phyloP scores from a whole-genome alignment of 306 rosid species.

The Fragaria vesca region DNA sequence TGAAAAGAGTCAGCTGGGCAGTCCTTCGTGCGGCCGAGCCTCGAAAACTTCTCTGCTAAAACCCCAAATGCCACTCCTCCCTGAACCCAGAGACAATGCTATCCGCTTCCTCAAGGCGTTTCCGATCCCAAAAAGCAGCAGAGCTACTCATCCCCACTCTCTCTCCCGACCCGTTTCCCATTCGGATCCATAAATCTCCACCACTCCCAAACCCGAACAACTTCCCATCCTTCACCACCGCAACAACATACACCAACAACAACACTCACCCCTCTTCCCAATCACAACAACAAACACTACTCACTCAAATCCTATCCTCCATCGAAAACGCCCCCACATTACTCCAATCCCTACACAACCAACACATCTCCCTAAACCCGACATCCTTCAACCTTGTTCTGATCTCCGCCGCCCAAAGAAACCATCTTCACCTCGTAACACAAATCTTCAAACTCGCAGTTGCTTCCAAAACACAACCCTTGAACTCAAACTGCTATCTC shows the following conservation, averaged over 20 bases:
- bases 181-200: constrained; percentile 10
- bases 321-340: constrained; percentile 39
- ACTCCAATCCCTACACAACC: constrained; percentile 43
- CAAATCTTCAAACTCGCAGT: constrained; percentile 55
- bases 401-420: constrained; percentile 53
- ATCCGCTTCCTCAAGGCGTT: constrained; percentile 1
- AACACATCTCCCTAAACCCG: constrained; percentile 34
- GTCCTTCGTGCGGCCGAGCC: too few relatives aligned
- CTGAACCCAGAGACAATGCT: neutral
- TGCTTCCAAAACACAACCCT: constrained; percentile 26
- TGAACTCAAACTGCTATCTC: constrained; percentile 47
- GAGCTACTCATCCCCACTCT: neutral
- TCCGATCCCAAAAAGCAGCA: constrained; percentile 2
- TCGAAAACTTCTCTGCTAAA: too few relatives aligned
- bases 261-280: constrained; percentile 8
- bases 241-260: constrained; percentile 28
- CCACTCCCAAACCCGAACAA: neutral
- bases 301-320: constrained; percentile 41
- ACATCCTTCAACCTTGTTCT: constrained; percentile 41
- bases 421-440: constrained; percentile 44
- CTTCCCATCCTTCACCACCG: constrained; percentile 23
- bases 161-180: neutral
- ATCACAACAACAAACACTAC: constrained; percentile 34
- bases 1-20: too few relatives aligned
- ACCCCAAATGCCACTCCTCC: neutral